Evolutionary conservation across 2,329 filamentous ascomycete species (phyloP), one percentile per base, ranked within the genome.

Genomic region (Epichloe hybrida): DNA sequence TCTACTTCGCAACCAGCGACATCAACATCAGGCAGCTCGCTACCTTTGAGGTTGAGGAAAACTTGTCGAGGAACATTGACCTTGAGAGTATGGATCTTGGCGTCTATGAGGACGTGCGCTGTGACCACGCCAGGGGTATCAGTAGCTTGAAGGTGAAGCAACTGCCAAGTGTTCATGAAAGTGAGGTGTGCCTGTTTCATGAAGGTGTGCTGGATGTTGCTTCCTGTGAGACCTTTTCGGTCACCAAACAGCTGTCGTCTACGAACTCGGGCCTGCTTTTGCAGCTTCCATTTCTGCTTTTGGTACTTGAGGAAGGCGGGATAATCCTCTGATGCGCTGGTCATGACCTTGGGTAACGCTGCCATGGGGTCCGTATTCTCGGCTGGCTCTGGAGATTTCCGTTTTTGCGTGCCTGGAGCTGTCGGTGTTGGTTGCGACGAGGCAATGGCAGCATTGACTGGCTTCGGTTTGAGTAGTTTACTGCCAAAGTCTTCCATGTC

Each of bases 211-310:
- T 82, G 79, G 57, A 84, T 77, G 54, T 81, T 80, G 62, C 67
- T 77, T 39, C 57, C 64, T 7, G 60, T 56, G 40, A 63, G 58
- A 11, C 73, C 72, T 53, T 83, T 79, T 52, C 85, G 83, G 60
- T 98, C 91, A 53, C 93, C 93, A 60, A 98, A 98, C 1, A 98
- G 73, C 64, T 98, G 93, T 46, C 91, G 80, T 56, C 94, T 79
- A 42, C 91, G 83, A 53, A 84, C 76, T 21, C 93, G 81, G 36
- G 91, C 89, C 64, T 95, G 86, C 62, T 89, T 95, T 64, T 99
- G 93, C 38, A 97, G 84, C 71, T 91, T 96, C 93, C 93, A 99
- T 68, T 98, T 98, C 70, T 90, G 81, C 68, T 99, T 99, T 64
- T 98, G 93, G 61, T 97, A 97, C 61, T 85, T 77, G 49, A 99